These are phyloP conservation scores for Eucalyptus marginata DNA, from an alignment of 345 rosid species.

Conservation along the genomic window DNA sequence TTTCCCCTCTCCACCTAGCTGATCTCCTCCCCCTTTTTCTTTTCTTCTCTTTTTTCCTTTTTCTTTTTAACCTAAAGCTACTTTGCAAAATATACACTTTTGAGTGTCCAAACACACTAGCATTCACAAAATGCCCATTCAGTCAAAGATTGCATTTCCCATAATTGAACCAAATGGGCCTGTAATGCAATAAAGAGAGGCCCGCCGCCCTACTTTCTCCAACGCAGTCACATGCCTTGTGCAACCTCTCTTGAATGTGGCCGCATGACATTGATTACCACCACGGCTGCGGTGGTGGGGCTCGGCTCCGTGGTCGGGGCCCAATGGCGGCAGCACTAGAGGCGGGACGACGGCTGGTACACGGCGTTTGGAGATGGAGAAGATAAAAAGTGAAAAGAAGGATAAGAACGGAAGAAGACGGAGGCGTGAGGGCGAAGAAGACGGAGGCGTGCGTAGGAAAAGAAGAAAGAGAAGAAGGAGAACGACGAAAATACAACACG, in stretches of 20 bases:
- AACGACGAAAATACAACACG: neutral
- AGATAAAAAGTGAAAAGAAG: neutral
- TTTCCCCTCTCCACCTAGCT: too few relatives aligned
- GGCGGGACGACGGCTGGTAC: neutral
- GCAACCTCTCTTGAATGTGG: neutral
- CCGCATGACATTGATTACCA: neutral
- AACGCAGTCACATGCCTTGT: neutral
- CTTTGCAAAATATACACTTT: too few relatives aligned
- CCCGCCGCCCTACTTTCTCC: neutral
- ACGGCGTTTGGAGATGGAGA: neutral
- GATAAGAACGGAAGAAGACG: neutral
- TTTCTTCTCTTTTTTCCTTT: too few relatives aligned
- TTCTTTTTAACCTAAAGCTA: too few relatives aligned
- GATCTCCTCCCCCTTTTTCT: too few relatives aligned
- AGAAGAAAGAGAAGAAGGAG: neutral
- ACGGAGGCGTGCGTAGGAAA: neutral
- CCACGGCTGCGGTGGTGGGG: neutral
- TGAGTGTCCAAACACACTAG: too few relatives aligned
- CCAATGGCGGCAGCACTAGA: neutral
- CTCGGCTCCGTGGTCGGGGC: neutral
- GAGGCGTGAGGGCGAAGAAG: neutral
- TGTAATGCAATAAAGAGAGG: neutral
- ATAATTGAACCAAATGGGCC: too few relatives aligned
- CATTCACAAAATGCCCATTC: too few relatives aligned
- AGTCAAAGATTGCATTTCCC: too few relatives aligned